These are phyloP conservation scores for Alternaria burnsii DNA, from an alignment of 2,329 filamentous ascomycete genomes.

Conservation along the genomic window DNA sequence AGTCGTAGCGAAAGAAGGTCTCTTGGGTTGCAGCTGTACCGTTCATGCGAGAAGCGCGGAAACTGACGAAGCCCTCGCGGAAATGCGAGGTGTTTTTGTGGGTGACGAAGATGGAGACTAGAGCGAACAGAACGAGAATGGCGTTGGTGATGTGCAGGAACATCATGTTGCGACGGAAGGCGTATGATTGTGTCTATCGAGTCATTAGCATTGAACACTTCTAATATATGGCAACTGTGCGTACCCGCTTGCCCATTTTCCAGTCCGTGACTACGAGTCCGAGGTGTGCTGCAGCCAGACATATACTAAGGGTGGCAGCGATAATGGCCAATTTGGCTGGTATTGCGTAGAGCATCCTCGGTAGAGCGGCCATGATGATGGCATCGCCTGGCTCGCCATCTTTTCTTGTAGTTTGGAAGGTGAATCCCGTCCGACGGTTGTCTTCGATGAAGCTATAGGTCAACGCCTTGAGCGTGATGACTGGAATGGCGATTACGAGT, in stretches of 20 bases:
- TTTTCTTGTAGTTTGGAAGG: conserved; percentile 28
- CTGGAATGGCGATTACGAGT: conserved; percentile 27
- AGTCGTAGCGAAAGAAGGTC: conserved; percentile 39
- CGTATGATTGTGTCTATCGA: conserved; percentile 38
- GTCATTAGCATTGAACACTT: not conserved
- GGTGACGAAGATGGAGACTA: conserved; percentile 42
- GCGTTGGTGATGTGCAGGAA: conserved; percentile 42
- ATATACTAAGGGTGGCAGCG: conserved; percentile 32
- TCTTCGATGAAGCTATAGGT: conserved; percentile 47
- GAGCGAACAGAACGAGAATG: conserved; percentile 41
- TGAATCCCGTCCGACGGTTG: conserved; percentile 43
- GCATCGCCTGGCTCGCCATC: conserved; percentile 17
- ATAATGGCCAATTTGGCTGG: conserved; percentile 43
- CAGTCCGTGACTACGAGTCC: conserved; percentile 37
- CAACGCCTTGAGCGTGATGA: conserved; percentile 40
- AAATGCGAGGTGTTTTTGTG: conserved; percentile 44
- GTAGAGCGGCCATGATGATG: conserved; percentile 41
- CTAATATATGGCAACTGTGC: not conserved
- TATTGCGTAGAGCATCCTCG: conserved; percentile 32
- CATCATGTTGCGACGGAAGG: conserved; percentile 48
- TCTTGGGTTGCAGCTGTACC: conserved; percentile 17
- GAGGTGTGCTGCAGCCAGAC: conserved; percentile 31
- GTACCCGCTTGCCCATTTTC: conserved; percentile 37
- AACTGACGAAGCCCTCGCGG: conserved; percentile 34
- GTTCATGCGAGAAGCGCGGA: conserved; percentile 28